Base-by-base conservation (phyloP, 225 moss, liverwort and hornwort genomes). In the Climacium dendroides region DNA sequence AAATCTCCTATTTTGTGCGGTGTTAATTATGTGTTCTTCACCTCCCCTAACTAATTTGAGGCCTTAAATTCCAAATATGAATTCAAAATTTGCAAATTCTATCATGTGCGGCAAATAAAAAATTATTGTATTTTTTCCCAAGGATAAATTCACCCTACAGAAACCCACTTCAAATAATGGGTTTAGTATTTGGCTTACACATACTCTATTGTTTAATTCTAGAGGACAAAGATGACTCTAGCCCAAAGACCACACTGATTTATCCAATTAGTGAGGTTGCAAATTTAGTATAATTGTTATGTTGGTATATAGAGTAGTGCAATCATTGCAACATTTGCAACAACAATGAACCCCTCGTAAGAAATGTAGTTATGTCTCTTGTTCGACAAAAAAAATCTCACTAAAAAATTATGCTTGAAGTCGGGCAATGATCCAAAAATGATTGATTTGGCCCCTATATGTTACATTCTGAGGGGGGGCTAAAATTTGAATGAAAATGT, bases 381-480 rank as follows among this genome's bases (percentile, higher is more conserved):
- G 20, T 50, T 74, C 30, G 17, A 45, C 47, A 6, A 23, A 24
- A 43, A 15, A 26, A 28, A 8, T 43, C 3, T 0, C 4, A 10
- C 3, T 16, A 5, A 0, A 47, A 28, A 47, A 50, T 20, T 1
- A 32, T 5, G 2, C 12, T 15, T 11, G 12, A 11, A 32, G 19
- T 32, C 0, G 0, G 1, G 2, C 7, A 12, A 3, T 0, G 0
- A 30, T 4, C 17, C 4, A 30, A 48, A 9, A 50, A 50, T 34
- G 13, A 1, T 34, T 74, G 34, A 34, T 53, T 35, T 1, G 14
- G 1, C 0, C 3, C 1, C 9, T 1, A 2, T 1, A 1, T 2
- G 0, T 5, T 35, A 6, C 5, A 23, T 53, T 23, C 6, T 24
- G 53, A 35, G 20, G 2, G 2, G 1, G 6, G 23, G 35, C 2